phyloP scores from a whole-genome alignment of 129 eudicot genomes.

The Chrysanthemum makinoi region DNA sequence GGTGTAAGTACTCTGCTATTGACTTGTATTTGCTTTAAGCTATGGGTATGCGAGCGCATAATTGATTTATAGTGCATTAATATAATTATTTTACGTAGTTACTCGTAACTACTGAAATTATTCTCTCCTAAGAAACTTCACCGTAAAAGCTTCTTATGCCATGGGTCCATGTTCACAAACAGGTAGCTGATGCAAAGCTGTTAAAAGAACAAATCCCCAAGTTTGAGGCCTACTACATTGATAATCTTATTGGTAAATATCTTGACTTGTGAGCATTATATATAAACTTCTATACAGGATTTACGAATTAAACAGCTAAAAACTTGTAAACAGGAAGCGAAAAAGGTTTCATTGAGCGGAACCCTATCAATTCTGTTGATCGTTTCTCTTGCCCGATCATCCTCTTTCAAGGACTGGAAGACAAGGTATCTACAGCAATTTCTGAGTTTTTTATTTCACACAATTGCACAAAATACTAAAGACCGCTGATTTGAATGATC shows the following conservation, averaged over 20 bases:
- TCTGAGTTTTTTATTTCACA: neutral
- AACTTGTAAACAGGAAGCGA: conserved; percentile 31
- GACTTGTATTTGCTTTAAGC: neutral
- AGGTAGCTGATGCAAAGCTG: conserved; percentile 43
- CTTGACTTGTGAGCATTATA: neutral
- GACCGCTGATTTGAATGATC: neutral
- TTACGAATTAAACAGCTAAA: neutral
- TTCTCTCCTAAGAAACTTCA: neutral
- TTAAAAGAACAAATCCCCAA: conserved; percentile 39
- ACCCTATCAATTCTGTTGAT: conserved; percentile 44
- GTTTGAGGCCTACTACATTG: conserved; percentile 41
- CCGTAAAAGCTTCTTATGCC: conserved; percentile 5
- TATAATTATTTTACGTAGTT: neutral
- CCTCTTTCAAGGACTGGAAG: conserved; percentile 54
- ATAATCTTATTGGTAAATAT: conserved; percentile 39
- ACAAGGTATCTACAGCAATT: conserved; percentile 35
- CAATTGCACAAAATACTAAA: neutral
- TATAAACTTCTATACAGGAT: neutral
- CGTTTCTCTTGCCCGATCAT: conserved; percentile 47
- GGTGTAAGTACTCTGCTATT: conserved; percentile 36
- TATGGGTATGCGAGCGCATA: neutral
- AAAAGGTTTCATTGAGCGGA: conserved; percentile 31
- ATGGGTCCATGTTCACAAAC: conserved; percentile 19
- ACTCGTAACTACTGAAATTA: no score
- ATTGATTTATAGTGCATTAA: neutral